Evolutionary conservation across 257 asterid species (phyloP).

Genomic region (Plantago ovata): DNA sequence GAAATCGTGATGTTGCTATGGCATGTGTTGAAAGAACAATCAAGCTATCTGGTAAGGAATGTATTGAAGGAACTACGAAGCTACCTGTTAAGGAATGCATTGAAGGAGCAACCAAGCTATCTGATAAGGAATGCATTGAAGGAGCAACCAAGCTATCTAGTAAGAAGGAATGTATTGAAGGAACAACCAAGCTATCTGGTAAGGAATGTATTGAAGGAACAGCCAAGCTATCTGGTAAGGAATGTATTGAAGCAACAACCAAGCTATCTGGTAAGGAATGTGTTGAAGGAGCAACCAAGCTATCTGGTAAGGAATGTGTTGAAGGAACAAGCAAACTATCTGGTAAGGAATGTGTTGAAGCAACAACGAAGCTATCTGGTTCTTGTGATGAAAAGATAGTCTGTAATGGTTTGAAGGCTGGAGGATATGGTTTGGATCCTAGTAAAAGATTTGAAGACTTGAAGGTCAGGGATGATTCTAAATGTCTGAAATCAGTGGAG

Average conservation of each 20-base stretch:
- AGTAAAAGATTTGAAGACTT: conserved; percentile 27
- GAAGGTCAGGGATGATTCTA: conserved; percentile 51
- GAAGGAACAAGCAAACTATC: conserved; percentile 29
- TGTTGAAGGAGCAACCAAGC: conserved; percentile 27
- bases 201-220: conserved; percentile 27
- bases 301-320: conserved; percentile 18
- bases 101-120: conserved; percentile 28
- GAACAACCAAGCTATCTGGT: conserved; percentile 23
- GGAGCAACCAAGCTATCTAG: conserved; percentile 28
- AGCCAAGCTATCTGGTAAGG: conserved; percentile 18
- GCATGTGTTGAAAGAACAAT: conserved; percentile 27
- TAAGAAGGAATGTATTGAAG: conserved; percentile 24
- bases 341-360: conserved; percentile 23
- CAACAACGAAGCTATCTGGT: conserved; percentile 20
- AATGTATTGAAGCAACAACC: conserved; percentile 26
- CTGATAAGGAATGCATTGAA: conserved; percentile 21
- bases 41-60: conserved; percentile 13
- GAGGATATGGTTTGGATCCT: conserved; percentile 48
- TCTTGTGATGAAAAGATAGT: conserved; percentile 20
- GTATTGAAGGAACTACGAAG: conserved; percentile 28
- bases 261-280: conserved; percentile 19
- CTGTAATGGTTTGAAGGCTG: conserved; percentile 19
- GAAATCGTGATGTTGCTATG: conserved; percentile 19
- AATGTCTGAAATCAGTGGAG: conserved; percentile 66
- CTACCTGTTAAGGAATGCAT: conserved; percentile 18